Evolutionary conservation across 768 basidiomycete species (phyloP).

Genomic region (Ramaria rubella): DNA sequence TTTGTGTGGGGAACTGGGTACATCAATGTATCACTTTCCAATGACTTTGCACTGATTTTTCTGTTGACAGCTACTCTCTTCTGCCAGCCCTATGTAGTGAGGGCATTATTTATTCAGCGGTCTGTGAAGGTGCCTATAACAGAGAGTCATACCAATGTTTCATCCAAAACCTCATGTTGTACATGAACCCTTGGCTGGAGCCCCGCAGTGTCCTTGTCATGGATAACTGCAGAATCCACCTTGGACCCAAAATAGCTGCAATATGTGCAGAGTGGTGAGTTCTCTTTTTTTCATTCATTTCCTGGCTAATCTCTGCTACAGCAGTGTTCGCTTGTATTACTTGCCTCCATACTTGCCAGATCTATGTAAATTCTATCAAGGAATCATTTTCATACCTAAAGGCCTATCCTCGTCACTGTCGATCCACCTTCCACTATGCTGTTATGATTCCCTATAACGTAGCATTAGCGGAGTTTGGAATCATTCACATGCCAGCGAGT

Average conservation of each 20-base stretch:
- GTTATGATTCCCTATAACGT: too few species aligned
- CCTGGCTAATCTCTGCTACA: neutral
- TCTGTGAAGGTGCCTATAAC: too few species aligned
- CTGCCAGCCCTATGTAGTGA: slow-evolving; percentile 34
- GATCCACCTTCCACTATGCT: neutral
- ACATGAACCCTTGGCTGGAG: too few species aligned
- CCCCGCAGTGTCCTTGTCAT: too few species aligned
- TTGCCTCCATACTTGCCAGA: too few species aligned
- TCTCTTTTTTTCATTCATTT: neutral
- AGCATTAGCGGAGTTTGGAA: too few species aligned
- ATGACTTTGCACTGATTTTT: neutral
- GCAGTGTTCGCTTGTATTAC: too few species aligned
- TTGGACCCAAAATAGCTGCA: too few species aligned
- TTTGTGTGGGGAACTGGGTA: slow-evolving; percentile 16
- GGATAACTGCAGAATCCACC: too few species aligned
- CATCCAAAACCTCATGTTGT: slow-evolving; percentile 25
- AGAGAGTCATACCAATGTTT: slow-evolving; percentile 24
- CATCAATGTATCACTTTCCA: neutral
- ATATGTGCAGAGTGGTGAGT: too few species aligned
- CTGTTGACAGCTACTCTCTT: slow-evolving; percentile 27
- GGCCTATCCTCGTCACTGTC: neutral
- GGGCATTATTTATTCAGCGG: too few species aligned
- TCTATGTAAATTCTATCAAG: neutral
- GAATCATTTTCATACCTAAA: neutral
- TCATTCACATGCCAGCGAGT: too few species aligned